These are phyloP conservation scores for Dovyalis caffra DNA, from an alignment of 345 rosid species.

Conservation along the genomic window DNA sequence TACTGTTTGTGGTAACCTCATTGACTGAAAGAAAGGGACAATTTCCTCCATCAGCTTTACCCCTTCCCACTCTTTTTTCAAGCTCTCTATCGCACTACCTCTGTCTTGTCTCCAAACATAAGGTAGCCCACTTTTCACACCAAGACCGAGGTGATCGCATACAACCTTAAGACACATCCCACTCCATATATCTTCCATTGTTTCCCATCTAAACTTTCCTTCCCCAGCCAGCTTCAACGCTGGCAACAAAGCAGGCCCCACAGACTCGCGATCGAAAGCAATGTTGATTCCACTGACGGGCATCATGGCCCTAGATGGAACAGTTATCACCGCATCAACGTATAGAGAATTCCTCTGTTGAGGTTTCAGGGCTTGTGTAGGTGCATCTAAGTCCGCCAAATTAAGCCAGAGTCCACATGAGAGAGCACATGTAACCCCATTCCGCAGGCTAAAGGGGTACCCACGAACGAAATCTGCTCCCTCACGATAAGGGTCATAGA, in stretches of 20 bases:
- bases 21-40: conserved; percentile 73
- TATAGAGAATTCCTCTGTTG: conserved; percentile 58
- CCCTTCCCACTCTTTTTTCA: conserved; percentile 97
- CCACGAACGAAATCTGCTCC: conserved; percentile 98
- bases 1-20: conserved; percentile 55
- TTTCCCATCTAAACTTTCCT: conserved; percentile 94
- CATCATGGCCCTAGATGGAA: conserved; percentile 59
- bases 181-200: conserved; percentile 89
- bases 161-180: conserved; percentile 87
- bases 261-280: conserved; percentile 67
- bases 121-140: conserved; percentile 86
- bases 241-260: conserved; percentile 82
- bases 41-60: conserved; percentile 92
- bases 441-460: conserved; percentile 87
- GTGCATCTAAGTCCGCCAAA: conserved; percentile 89
- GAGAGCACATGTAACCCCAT: conserved; percentile 73
- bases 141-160: conserved; percentile 79
- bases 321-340: conserved; percentile 87
- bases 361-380: conserved; percentile 95
- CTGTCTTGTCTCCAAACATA: conserved; percentile 90
- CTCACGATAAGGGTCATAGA: conserved; percentile 74
- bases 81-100: conserved; percentile 70
- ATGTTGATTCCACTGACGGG: conserved; percentile 92
- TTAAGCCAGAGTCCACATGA: conserved; percentile 98
- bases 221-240: conserved; percentile 73